Percentiles rank a stretch among this genome's conserved stretches.
Evolutionary conservation across 371 early-diverging fungal genomes (phyloP).

Genomic region (Rhizopus stolonifer): DNA sequence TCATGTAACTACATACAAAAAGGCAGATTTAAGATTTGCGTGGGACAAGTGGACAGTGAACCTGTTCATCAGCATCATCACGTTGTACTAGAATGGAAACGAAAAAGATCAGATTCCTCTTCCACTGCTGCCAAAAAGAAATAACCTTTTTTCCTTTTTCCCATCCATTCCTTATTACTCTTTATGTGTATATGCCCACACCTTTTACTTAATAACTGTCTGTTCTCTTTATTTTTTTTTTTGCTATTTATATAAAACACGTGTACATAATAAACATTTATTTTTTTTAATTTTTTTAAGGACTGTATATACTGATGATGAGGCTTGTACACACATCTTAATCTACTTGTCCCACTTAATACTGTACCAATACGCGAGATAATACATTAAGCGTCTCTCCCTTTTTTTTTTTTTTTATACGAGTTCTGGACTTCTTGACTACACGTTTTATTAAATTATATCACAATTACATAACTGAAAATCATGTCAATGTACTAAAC

Average conservation of each 20-base stretch:
- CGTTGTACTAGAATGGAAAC: slow-evolving; percentile 43
- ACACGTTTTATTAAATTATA: too few relatives aligned
- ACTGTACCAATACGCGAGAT: too few relatives aligned
- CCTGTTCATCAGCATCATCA: slow-evolving; percentile 30
- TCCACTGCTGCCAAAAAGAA: slow-evolving; percentile 13
- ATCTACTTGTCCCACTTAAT: too few relatives aligned
- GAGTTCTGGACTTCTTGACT: too few relatives aligned
- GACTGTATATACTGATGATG: too few relatives aligned
- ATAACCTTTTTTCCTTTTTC: not conserved
- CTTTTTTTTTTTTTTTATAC: too few relatives aligned
- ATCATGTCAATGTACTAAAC: too few relatives aligned
- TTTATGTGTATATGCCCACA: slow-evolving; percentile 8
- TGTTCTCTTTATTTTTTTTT: not conserved
- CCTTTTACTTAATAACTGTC: not conserved
- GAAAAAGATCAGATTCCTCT: slow-evolving; percentile 38
- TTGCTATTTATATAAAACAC: not conserved
- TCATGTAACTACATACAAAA: slow-evolving; percentile 22
- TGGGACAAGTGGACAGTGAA: slow-evolving; percentile 34
- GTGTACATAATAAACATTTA: slow-evolving; percentile 1
- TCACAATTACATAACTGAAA: too few relatives aligned
- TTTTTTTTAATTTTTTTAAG: not conserved
- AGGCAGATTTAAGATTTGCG: slow-evolving; percentile 45
- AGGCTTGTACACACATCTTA: too few relatives aligned
- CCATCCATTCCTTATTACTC: slow-evolving; percentile 2
- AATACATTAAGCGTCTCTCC: too few relatives aligned